These are phyloP conservation scores for Penicillium corylophilum DNA, from an alignment of 2,329 filamentous ascomycete genomes.

Conservation along the genomic window DNA sequence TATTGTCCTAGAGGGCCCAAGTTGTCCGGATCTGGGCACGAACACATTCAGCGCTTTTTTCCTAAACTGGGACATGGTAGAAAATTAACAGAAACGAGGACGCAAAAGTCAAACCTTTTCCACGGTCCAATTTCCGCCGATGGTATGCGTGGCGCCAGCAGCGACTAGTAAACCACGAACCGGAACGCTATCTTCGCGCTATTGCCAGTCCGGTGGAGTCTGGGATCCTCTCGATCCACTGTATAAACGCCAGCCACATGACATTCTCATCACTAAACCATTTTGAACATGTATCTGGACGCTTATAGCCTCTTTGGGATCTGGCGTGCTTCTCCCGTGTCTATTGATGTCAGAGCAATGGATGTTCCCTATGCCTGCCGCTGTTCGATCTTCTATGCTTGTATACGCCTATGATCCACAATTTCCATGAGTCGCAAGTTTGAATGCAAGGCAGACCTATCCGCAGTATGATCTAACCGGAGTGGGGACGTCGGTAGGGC, in stretches of 20 bases:
- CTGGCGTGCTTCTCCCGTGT: background rate
- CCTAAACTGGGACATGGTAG: background rate
- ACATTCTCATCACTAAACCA: background rate
- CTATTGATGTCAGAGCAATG: background rate
- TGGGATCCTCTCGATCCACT: background rate
- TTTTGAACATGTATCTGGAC: background rate
- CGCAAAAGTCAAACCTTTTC: background rate
- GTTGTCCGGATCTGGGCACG: background rate
- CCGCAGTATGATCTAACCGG: background rate
- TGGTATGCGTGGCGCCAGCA: background rate
- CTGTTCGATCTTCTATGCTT: background rate
- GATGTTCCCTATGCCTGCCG: background rate
- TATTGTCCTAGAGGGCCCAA: no score
- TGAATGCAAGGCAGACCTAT: background rate
- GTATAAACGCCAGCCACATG: background rate
- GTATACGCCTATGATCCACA: background rate
- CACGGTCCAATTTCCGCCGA: background rate
- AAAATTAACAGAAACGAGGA: background rate
- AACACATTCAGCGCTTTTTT: background rate
- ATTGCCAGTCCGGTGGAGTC: conserved; percentile 9
- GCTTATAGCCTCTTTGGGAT: background rate
- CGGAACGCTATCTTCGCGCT: conserved; percentile 8
- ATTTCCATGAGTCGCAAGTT: background rate
- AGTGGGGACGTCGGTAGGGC: background rate
- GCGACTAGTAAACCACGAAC: background rate